A percentile compares a stretch with the other conserved stretches of the same genome.
These are phyloP conservation scores for Penicillium sp. DNA, from an alignment of 2,329 filamentous ascomycete species.

Conservation along the genomic window DNA sequence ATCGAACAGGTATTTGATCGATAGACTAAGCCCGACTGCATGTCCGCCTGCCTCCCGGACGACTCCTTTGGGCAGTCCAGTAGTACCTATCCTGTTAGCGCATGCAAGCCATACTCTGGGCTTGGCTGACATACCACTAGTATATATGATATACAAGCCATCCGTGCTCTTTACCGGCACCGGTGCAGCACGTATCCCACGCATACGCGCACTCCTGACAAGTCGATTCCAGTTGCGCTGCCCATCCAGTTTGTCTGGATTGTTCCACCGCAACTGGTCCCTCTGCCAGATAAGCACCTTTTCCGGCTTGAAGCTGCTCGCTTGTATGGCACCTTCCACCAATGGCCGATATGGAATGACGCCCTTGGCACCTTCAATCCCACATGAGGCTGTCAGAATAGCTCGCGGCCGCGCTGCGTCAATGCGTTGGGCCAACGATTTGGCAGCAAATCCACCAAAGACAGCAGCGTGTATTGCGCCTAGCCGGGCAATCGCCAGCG, in stretches of 20 bases:
- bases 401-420: constrained; percentile 76
- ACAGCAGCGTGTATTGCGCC: constrained; percentile 91
- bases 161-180: constrained; percentile 81
- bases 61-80: constrained; percentile 81
- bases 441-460: constrained; percentile 87
- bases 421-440: constrained; percentile 84
- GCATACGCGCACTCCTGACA: constrained; percentile 70
- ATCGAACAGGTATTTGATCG: constrained; percentile 81
- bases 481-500: constrained; percentile 78
- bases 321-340: constrained; percentile 72
- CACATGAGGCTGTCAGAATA: constrained; percentile 88
- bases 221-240: constrained; percentile 81
- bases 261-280: constrained; percentile 74
- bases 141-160: constrained; percentile 89
- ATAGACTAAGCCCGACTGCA: constrained; percentile 81
- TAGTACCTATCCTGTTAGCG: constrained; percentile 62
- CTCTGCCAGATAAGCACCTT: constrained; percentile 85
- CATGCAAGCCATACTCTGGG: not conserved
- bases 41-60: constrained; percentile 83
- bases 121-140: constrained; percentile 57
- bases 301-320: constrained; percentile 72
- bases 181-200: constrained; percentile 71
- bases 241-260: constrained; percentile 67
- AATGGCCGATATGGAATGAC: constrained; percentile 78
- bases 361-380: constrained; percentile 84